Base-by-base conservation (phyloP, 2,329 filamentous ascomycete genomes). In the Ambrosiella cleistominuta region DNA sequence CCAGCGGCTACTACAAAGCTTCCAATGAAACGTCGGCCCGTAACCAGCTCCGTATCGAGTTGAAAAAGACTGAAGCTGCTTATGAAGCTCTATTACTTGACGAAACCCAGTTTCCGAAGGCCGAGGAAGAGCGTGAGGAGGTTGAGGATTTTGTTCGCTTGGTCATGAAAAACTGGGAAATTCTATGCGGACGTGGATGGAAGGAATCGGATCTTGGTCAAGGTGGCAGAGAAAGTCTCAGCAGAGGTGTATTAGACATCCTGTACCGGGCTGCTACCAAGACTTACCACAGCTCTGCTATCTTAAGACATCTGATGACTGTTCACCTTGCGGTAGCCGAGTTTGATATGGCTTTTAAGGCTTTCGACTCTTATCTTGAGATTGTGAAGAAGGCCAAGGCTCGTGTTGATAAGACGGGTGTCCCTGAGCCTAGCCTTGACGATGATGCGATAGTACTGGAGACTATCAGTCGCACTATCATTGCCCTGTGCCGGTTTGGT, bases 201-300 rank as follows among this genome's bases (percentile, higher is more conserved):
- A 78, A 76, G 47, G 85, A 95, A 62, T 73, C 81, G 57, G 88
- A 95, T 63, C 75, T 96, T 36, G 89, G 88, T 2, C 80, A 84
- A 64, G 88, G 86, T 5, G 90, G 89, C 7, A 86, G 88, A 64
- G 81, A 84, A 65, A 80, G 77, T 19, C 73, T 91, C 15, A 86
- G 86, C 62, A 81, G 85, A 57, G 82, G 82, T 55, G 82, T 94
- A 38, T 77, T 98, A 45, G 90, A 93, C 68, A 86, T 89, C 36
- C 75, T 98, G 6, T 98, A 97, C 69, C 85, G 85, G 44, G 88
- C 90, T 19, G 88, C 91, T 7, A 88, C 86, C 8, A 95, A 93
- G 69, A 95, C 90, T 0, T 98, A 93, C 66, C 93, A 98, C 70
- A 98, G 93, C 1, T 95, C 91, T 1, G 75, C 88, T 8, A 86